Percentiles rank a stretch among this genome's conserved stretches.
phyloP scores from a whole-genome alignment of 2,329 filamentous ascomycete genomes.

The Raffaelea arxii region DNA sequence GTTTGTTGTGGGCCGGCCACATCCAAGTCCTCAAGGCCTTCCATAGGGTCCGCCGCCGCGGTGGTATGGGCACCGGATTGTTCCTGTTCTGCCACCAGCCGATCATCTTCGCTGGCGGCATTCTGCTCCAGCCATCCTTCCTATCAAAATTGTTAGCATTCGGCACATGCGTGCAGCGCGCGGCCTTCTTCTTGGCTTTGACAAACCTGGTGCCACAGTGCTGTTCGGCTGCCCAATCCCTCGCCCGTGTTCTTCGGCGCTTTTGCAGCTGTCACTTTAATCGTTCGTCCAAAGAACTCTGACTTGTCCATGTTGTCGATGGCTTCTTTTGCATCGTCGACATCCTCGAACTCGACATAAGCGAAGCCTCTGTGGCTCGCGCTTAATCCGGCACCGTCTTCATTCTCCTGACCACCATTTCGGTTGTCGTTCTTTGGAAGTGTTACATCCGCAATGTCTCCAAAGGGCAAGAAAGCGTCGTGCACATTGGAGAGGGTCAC shows the following conservation, averaged over 20 bases:
- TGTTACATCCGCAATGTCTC: constrained; percentile 85
- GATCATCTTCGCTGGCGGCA: constrained; percentile 74
- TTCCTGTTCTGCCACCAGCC: constrained; percentile 45
- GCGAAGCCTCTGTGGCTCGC: constrained; percentile 74
- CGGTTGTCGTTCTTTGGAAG: constrained; percentile 80
- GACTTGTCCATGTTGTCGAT: constrained; percentile 99
- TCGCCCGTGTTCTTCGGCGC: constrained; percentile 81
- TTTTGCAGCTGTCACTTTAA: constrained; percentile 89
- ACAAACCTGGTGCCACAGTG: constrained; percentile 90
- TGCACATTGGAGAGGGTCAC: constrained; percentile 69
- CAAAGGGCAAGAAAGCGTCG: constrained; percentile 92
- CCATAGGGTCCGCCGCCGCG: constrained; percentile 75
- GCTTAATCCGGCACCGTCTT: neutral
- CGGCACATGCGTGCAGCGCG: neutral
- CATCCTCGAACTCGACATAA: constrained; percentile 87
- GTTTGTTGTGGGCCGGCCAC: constrained; percentile 83
- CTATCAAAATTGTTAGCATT: constrained; percentile 36
- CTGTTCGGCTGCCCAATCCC: constrained; percentile 84
- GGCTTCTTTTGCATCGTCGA: constrained; percentile 80
- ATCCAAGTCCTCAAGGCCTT: constrained; percentile 85
- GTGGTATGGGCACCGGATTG: constrained; percentile 35
- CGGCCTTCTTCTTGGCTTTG: neutral
- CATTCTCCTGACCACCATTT: constrained; percentile 27
- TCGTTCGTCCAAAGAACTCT: constrained; percentile 82
- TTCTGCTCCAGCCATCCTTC: constrained; percentile 90